These are phyloP conservation scores for Fusarium udum DNA, from an alignment of 2,329 filamentous ascomycete genomes.

Conservation along the genomic window DNA sequence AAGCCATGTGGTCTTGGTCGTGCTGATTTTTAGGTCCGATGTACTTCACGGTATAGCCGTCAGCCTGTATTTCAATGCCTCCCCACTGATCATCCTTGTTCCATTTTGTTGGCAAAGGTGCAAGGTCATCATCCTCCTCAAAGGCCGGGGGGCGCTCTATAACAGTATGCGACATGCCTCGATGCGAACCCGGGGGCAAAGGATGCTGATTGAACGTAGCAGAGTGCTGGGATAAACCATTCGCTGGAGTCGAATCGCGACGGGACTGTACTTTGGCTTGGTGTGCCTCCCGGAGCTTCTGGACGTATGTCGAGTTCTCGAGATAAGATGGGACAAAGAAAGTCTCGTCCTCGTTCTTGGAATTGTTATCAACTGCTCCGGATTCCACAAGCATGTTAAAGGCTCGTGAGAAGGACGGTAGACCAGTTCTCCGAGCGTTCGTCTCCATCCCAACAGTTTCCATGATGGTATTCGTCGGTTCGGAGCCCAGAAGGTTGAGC, in stretches of 20 bases:
- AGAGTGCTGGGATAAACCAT: conserved; percentile 53
- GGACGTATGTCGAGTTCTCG: conserved; percentile 78
- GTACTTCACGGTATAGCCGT: conserved; percentile 77
- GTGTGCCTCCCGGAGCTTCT: conserved; percentile 76
- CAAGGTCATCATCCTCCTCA: conserved; percentile 67
- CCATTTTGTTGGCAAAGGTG: conserved; percentile 83
- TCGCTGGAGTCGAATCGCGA: conserved; percentile 53
- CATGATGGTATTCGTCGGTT: conserved; percentile 37
- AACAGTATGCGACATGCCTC: conserved; percentile 84
- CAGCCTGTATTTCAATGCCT: conserved; percentile 76
- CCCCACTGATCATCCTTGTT: conserved; percentile 79
- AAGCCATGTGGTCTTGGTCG: conserved; percentile 77
- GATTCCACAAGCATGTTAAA: conserved; percentile 60
- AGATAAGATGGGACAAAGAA: conserved; percentile 92
- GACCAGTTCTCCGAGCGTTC: conserved; percentile 41
- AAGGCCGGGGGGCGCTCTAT: conserved; percentile 75
- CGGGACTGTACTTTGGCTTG: conserved; percentile 65
- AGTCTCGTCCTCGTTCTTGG: conserved; percentile 46
- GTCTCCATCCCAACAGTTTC: conserved; percentile 48
- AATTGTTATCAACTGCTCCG: conserved; percentile 41
- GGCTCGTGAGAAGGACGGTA: conserved; percentile 62
- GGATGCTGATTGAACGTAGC: conserved; percentile 54
- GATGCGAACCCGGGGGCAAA: conserved; percentile 64
- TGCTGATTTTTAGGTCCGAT: conserved; percentile 56
- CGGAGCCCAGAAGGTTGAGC: conserved; percentile 34